These are phyloP conservation scores for Intubia oerlemansii DNA, from an alignment of 2,329 filamentous ascomycete species.

Conservation along the genomic window DNA sequence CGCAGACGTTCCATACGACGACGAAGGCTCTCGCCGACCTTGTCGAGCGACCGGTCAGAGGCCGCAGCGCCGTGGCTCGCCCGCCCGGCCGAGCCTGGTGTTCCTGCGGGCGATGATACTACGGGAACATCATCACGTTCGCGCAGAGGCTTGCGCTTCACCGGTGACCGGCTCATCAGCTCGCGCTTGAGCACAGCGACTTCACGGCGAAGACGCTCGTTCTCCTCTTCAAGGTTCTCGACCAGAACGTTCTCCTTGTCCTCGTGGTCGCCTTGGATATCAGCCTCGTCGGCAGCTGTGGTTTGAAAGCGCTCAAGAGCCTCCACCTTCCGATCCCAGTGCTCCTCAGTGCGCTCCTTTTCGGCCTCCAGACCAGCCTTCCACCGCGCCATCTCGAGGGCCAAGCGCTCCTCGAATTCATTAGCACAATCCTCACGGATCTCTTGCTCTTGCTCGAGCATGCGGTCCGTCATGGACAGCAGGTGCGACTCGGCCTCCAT, in stretches of 20 bases:
- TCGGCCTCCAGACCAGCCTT: slow-evolving; percentile 59
- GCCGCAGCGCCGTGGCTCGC: not conserved
- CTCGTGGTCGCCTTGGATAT: slow-evolving; percentile 15
- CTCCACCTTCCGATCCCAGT: slow-evolving; percentile 66
- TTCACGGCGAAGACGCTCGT: slow-evolving; percentile 44
- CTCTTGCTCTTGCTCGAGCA: slow-evolving; percentile 53
- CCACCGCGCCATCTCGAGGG: slow-evolving; percentile 61
- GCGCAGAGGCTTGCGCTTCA: slow-evolving; percentile 31
- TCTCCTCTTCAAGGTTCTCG: slow-evolving; percentile 48
- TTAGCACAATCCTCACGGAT: slow-evolving; percentile 74
- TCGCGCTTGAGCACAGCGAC: slow-evolving; percentile 45
- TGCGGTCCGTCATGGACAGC: slow-evolving; percentile 42
- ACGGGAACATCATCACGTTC: slow-evolving; percentile 27
- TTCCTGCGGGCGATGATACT: slow-evolving; percentile 1
- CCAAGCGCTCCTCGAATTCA: slow-evolving; percentile 65
- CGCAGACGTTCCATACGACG: slow-evolving; percentile 28
- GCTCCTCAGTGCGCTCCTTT: slow-evolving; percentile 59
- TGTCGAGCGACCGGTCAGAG: not conserved
- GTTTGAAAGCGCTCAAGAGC: slow-evolving; percentile 24
- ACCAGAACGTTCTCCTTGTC: slow-evolving; percentile 41
- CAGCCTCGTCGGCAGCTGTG: slow-evolving; percentile 2
- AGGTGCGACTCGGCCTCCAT: slow-evolving; percentile 54
- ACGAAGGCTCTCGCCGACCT: slow-evolving; percentile 16
- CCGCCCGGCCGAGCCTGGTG: too few relatives aligned
- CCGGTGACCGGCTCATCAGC: slow-evolving; percentile 39